These are phyloP conservation scores for Globisporangium nagaii DNA, from an alignment of 352 stramenopile genomes.

Conservation along the genomic window DNA sequence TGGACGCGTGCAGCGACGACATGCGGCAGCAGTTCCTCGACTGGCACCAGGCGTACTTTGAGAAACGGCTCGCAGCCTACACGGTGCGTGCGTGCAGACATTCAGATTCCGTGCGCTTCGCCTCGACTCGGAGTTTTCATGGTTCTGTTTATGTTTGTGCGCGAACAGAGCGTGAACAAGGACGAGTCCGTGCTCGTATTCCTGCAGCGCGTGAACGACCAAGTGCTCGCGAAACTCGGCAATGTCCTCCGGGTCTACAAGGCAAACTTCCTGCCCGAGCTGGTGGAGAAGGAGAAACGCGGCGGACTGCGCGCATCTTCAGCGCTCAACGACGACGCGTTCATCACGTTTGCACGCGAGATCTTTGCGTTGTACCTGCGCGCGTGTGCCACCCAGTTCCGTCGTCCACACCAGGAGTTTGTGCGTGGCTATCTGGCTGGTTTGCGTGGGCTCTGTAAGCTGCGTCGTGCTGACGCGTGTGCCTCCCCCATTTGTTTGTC, in stretches of 20 bases:
- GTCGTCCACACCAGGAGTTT: conserved; percentile 49
- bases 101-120: no score
- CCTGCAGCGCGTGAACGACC: conserved; percentile 44
- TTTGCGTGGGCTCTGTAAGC: not conserved
- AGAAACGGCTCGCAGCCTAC: conserved; percentile 39
- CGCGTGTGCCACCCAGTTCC: conserved; percentile 50
- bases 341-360: conserved; percentile 68
- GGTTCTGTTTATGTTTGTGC: not conserved
- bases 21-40: conserved; percentile 82
- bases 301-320: conserved; percentile 30
- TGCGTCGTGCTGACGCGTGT: no score
- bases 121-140: not conserved
- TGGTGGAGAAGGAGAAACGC: conserved; percentile 30
- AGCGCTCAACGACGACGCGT: conserved; percentile 51
- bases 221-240: conserved; percentile 42
- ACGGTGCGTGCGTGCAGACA: conserved; percentile 36
- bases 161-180: conserved; percentile 14
- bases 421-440: conserved; percentile 17
- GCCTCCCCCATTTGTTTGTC: not conserved
- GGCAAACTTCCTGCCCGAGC: conserved; percentile 52
- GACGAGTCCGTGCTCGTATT: conserved; percentile 51
- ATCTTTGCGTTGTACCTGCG: conserved; percentile 51
- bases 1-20: conserved; percentile 65
- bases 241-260: conserved; percentile 65
- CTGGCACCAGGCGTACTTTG: conserved; percentile 78